Base-by-base conservation (phyloP, 306 rosid genomes). In the Cicer cuneatum region DNA sequence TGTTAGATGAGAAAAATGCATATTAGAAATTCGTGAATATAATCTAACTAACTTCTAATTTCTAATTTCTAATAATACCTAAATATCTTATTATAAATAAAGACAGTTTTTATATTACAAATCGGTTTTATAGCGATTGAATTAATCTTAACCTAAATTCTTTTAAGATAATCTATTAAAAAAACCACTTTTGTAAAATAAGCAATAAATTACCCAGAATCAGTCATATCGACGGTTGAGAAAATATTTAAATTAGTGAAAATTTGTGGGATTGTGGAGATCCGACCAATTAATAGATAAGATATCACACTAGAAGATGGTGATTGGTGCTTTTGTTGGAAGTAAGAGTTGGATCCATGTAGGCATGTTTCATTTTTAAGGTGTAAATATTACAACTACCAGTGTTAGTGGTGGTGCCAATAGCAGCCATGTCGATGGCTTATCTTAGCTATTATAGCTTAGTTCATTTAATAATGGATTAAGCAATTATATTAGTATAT, bases 261-360 rank as follows among this genome's bases (percentile, higher is more conserved):
- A 65, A 15, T 11, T 48, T 16, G 24, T 75, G 11, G 9, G 61
- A 58, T 43, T 77, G 66, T 42, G 73, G 41, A 40, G 54, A 51
- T 79, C 21, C 10, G 72, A 40, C 40, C 40, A 70, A 70, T 35
- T 35, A 78, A 37, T 35, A 52, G 42, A 78, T 52, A 2, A 66
- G 58, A 66, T 54, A 66, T 18, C 12, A 49, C 81, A 77, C 70
- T 38, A 16, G 75, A 69, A 42, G 21, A 53, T 61, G 60, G 45
- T 16, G 58, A 78, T 78, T 70, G 76, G 77, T 61, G 47, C 24
- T 60, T 70, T 24, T 24, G 29, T 24, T 49, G 29, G 37, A 70
- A 24, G 4, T 63, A 71, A 66, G 73, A 78, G 82, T 73, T 80
- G 83, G 76, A 74, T 74, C 76, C 83, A 74, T 74, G 59, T 73